phyloP scores from a whole-genome alignment of 495 filamentous ascomycete genomes.

The Neurospora sp. region DNA sequence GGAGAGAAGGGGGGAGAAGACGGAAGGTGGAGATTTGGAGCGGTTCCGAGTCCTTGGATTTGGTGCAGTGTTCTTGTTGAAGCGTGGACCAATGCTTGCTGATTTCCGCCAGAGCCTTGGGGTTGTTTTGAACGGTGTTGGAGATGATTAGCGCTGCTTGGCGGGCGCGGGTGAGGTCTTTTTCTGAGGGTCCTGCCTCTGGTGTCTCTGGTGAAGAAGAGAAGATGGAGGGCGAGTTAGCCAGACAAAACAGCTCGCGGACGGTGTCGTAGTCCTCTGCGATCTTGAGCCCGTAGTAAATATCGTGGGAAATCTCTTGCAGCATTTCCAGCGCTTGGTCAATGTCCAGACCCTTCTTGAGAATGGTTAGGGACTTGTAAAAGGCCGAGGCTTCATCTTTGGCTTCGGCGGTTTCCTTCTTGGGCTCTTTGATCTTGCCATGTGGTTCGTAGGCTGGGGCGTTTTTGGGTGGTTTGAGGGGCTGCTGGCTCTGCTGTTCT shows the following conservation, averaged over 20 bases:
- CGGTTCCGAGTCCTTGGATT: neutral
- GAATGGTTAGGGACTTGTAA: conserved; percentile 29
- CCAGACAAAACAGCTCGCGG: conserved; percentile 33
- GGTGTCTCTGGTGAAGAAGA: neutral
- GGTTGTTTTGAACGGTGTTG: conserved; percentile 52
- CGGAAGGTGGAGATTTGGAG: conserved; percentile 11
- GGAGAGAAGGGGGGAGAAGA: conserved; percentile 21
- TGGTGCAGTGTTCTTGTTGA: conserved; percentile 18
- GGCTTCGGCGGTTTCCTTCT: conserved; percentile 17
- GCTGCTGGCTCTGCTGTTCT: conserved; percentile 4
- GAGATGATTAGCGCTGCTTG: conserved; percentile 44
- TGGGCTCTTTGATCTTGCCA: conserved; percentile 39
- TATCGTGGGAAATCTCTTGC: conserved; percentile 50
- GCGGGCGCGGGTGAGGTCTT: conserved; percentile 22
- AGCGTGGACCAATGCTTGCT: conserved; percentile 29
- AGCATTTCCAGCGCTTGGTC: conserved; percentile 39
- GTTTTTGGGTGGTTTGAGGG: conserved; percentile 18
- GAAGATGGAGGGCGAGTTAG: conserved; percentile 14
- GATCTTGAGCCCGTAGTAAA: conserved; percentile 60
- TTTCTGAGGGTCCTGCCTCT: neutral
- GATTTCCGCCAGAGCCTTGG: conserved; percentile 42
- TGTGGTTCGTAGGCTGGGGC: conserved; percentile 39
- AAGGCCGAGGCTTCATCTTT: conserved; percentile 20
- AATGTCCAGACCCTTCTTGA: conserved; percentile 30
- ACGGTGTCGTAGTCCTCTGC: conserved; percentile 37